Base-by-base conservation (phyloP, 345 rosid species). In the Eucalyptus albens region DNA sequence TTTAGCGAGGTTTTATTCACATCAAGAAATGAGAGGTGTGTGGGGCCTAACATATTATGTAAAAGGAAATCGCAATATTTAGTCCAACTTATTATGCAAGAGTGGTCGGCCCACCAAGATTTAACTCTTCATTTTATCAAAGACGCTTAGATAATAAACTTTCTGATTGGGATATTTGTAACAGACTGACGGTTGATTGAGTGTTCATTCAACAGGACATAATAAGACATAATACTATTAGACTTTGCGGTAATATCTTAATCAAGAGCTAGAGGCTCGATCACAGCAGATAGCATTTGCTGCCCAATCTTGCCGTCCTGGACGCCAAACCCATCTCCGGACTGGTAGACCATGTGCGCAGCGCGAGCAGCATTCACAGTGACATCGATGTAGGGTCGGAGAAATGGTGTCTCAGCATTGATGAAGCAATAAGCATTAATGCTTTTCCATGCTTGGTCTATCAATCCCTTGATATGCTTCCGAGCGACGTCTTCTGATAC, bases 301-400 rank as follows among this genome's bases (percentile, higher is more conserved):
- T 42, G 87, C 88, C 91, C 89, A 5, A 56, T 92, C 60, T 92
- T 69, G 5, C 56, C 69, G 86, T 94, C 95, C 47, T 94, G 95
- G 86, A 91, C 87, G 14, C 94, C 94, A 26, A 95, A 94, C 3
- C 94, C 94, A 86, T 95, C 95, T 50, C 93, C 94, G 53, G 89
- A 47, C 9, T 93, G 94, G 91, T 94, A 95, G 10, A 95, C 85
- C 80, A 91, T 88, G 47, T 92, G 94, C 1, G 65, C 95, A 88
- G 92, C 92, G 2, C 96, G 93, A 5, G 95, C 95, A 45, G 91
- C 87, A 14, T 93, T 94, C 31, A 60, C 65, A 15, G 80, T 88
- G 15, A 93, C n/a, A 49, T 89, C 50, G 5, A 91, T 89, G 47
- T 92, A 91, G 29, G 91, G 13, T 87, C 81, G 88, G 51, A 87